Base-by-base conservation (phyloP, 2,329 filamentous ascomycete species). In the Monilinia fructigena region DNA sequence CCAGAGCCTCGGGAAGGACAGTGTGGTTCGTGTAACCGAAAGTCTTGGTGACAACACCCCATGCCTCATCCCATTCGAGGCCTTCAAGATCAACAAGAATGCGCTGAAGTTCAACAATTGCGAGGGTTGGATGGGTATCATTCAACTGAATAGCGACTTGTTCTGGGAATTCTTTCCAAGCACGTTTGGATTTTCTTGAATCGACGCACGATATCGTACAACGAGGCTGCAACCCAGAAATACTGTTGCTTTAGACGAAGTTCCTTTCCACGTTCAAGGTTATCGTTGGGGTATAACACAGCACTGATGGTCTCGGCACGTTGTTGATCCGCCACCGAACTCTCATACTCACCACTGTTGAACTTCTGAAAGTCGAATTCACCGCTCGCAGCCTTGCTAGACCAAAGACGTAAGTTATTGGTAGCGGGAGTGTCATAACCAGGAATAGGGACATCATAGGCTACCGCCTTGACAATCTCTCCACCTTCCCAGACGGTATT, bases 351-450 rank as follows among this genome's bases (percentile, higher is more conserved):
- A 70, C 95, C 95, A 68, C 85, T 95, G 81, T 99, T 99, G 87
- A 99, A 99, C 78, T 98, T 98, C 76, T 97, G 94, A 81, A 99
- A 99, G 80, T 99, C 94, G 71, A 99, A 99, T 79, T 99, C 95
- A 71, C 95, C 95, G 73, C 92, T 94, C 55, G 93, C 93, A 54
- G 95, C 94, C 80, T 97, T 97, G 83, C 93, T 97, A 55, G 93
- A 97, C 95, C 95, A 99, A 50, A 99, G 84, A 68, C 95, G 90
- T 70, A 99, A 83, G 80, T 99, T 99, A 83, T 99, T 99, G 73
- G 93, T 97, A 14, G 93, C 94, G 10, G 87, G 82, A 0, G 95
- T 99, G 69, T 87, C 88, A 77, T 93, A 98, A 12, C 95, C 95
- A 26, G 95, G 95, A 72, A 98, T 92, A 68, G 88, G 87, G 53